Evolutionary conservation across 805 yeast genomes (phyloP), one percentile per base, ranked within the genome.

Genomic region (Monosporozyma servazzii): DNA sequence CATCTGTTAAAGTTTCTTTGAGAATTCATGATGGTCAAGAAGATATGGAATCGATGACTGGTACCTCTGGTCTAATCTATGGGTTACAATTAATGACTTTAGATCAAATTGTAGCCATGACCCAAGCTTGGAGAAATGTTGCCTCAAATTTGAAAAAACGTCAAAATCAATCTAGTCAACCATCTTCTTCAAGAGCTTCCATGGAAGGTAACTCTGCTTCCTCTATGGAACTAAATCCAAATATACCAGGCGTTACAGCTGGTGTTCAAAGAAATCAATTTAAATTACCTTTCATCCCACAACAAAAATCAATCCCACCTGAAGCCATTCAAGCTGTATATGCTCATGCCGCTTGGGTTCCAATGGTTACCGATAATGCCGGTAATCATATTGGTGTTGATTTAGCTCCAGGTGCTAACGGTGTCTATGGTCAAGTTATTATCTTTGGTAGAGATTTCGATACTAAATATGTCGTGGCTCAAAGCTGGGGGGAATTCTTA

Each of bases 331-430:
- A 86, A 64, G 76, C 78, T 8, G 80, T 81, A 6, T 93, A 88
- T 68, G 91, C 96, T n/a, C 88, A 88, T 66, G 81, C 88, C 3
- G 80, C 78, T 60, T 91, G 99, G 99, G 81, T 91, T 53, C 98
- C 99, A 3, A 68, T 91, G 49, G 80, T 87, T 39, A 88, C 91
- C 47, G 99, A 91, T 66, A 81, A 79, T 50, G 84, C 81, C 21
- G 99, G 99, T 45, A 91, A 91, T 71, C 90, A 89, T 67, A 82
- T 91, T 56, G 99, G 89, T 49, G 73, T 93, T 15, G 99, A 91
- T 70, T 75, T 91, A 53, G 82, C 87, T 2, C 91, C 93, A 1
- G 96, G 88, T 7, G 77, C 82, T 9, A 70, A 71, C 27, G 96
- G 96, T 45, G 75, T 73, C 52, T 81, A 86, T 78, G 99, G 98